These are phyloP conservation scores for Pestalotiopsis fici DNA, from an alignment of 2,329 filamentous ascomycete species.

Conservation along the genomic window DNA sequence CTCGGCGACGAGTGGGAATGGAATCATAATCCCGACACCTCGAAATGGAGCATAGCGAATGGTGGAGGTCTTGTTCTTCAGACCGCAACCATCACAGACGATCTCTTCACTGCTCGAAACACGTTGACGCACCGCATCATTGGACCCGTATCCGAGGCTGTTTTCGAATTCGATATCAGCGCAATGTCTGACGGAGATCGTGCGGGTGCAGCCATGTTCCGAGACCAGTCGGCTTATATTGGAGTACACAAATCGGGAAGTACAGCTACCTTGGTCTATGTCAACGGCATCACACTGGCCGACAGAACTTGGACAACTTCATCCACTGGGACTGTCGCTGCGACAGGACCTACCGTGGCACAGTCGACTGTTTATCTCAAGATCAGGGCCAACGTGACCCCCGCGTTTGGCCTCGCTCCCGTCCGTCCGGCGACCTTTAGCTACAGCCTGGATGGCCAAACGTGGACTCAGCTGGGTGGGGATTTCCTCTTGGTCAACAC, in stretches of 20 bases:
- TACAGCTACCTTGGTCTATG: slow-evolving; percentile 24
- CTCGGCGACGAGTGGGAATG: slow-evolving; percentile 54
- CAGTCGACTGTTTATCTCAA: slow-evolving; percentile 33
- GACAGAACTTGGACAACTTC: slow-evolving; percentile 15
- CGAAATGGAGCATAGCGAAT: slow-evolving; percentile 36
- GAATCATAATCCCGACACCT: slow-evolving; percentile 59
- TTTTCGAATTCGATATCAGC: slow-evolving; percentile 46
- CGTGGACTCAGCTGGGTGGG: slow-evolving; percentile 31
- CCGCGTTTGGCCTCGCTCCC: slow-evolving; percentile 20
- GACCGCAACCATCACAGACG: slow-evolving; percentile 50
- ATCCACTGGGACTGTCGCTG: slow-evolving; percentile 26
- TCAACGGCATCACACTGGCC: slow-evolving; percentile 30
- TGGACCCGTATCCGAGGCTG: slow-evolving; percentile 45
- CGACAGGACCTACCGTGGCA: slow-evolving; percentile 24
- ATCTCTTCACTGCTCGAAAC: slow-evolving; percentile 45
- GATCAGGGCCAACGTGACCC: slow-evolving; percentile 27
- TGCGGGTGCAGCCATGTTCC: slow-evolving; percentile 49
- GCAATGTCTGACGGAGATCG: slow-evolving; percentile 50
- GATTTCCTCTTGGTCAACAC: slow-evolving; percentile 34
- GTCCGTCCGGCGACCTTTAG: slow-evolving; percentile 28
- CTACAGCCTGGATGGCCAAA: slow-evolving; percentile 41
- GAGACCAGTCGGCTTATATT: slow-evolving; percentile 52
- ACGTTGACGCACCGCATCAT: slow-evolving; percentile 45
- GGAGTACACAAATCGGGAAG: slow-evolving; percentile 40
- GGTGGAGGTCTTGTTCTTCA: slow-evolving; percentile 42